Evolutionary conservation across 352 stramenopile species (phyloP).

Genomic region (Phytophthora palmivora): DNA sequence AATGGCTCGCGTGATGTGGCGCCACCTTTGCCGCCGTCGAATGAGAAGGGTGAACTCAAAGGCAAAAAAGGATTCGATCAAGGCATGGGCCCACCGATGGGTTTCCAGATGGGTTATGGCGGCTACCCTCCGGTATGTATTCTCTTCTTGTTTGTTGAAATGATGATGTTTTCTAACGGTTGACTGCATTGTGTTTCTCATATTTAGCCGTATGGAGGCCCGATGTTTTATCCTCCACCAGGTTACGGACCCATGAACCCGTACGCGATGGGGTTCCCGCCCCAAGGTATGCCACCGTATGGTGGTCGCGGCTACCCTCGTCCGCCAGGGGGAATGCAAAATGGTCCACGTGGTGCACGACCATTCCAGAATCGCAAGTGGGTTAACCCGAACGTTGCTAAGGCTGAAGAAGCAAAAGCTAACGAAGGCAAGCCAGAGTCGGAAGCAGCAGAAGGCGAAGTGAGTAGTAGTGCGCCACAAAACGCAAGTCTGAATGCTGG

Average conservation of each 20-base stretch:
- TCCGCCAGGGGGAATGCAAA: constrained; percentile 33
- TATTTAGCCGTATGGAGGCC: constrained; percentile 65
- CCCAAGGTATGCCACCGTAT: constrained; percentile 58
- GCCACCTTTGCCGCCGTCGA: constrained; percentile 42
- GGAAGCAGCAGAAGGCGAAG: constrained; percentile 19
- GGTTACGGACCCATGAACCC: constrained; percentile 66
- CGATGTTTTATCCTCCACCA: constrained; percentile 80
- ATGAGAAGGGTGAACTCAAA: constrained; percentile 29
- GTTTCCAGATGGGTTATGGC: constrained; percentile 71
- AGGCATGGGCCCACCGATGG: constrained; percentile 52
- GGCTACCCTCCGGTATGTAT: constrained; percentile 68
- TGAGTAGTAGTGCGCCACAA: constrained; percentile 3
- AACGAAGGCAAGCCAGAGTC: constrained; percentile 36
- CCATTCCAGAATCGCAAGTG: constrained; percentile 86
- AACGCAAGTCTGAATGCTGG: constrained; percentile 40
- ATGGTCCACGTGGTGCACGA: constrained; percentile 47
- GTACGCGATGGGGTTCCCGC: constrained; percentile 78
- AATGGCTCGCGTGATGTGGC: constrained; percentile 28
- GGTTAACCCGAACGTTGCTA: constrained; percentile 84
- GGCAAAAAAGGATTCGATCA: constrained; percentile 35
- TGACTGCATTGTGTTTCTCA: constrained; percentile 9
- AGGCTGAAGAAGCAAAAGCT: constrained; percentile 48
- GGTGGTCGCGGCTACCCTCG: constrained; percentile 40
- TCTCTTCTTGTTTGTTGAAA: background rate
- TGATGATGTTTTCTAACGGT: constrained; percentile 18